These are phyloP conservation scores for Odontarrhena argentea DNA, from an alignment of 345 rosid genomes.

Conservation along the genomic window DNA sequence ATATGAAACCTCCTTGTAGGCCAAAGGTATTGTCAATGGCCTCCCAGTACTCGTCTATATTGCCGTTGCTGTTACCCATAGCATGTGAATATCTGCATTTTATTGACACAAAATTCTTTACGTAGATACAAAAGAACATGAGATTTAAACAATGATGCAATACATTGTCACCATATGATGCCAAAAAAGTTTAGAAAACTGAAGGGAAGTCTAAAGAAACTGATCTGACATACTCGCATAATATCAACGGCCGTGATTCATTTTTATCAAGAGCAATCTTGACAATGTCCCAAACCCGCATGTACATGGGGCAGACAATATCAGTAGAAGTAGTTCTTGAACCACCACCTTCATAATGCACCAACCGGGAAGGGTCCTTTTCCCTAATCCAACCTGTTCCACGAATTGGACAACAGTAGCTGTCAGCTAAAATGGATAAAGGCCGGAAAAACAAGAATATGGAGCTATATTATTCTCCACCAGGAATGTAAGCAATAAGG, in stretches of 20 bases:
- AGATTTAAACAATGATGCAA: slow-evolving; percentile 28
- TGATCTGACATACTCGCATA: slow-evolving; percentile 88
- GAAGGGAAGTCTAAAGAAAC: slow-evolving; percentile 27
- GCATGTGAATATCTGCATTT: slow-evolving; percentile 92
- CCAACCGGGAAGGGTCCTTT: slow-evolving; percentile 73
- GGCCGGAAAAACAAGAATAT: slow-evolving; percentile 9
- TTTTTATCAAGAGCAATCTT: slow-evolving; percentile 86
- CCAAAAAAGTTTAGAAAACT: slow-evolving; percentile 12
- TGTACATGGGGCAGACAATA: slow-evolving; percentile 96
- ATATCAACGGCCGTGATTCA: slow-evolving; percentile 88
- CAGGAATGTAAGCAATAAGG: not conserved
- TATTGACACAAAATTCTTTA: slow-evolving; percentile 14
- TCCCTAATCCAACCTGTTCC: slow-evolving; percentile 85
- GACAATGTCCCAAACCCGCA: slow-evolving; percentile 97
- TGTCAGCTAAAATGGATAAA: slow-evolving; percentile 21
- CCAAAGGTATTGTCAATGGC: slow-evolving; percentile 92
- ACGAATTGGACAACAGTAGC: slow-evolving; percentile 32
- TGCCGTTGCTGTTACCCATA: slow-evolving; percentile 97
- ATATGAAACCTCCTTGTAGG: slow-evolving; percentile 98
- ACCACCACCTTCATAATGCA: slow-evolving; percentile 99
- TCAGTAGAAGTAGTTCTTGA: slow-evolving; percentile 91
- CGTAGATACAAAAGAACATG: slow-evolving; percentile 24
- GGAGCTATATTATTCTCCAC: slow-evolving; percentile 2
- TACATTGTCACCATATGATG: slow-evolving; percentile 17
- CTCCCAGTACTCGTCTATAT: slow-evolving; percentile 87